Base-by-base conservation (phyloP, 2,329 filamentous ascomycete genomes). In the Fusarium sp. region DNA sequence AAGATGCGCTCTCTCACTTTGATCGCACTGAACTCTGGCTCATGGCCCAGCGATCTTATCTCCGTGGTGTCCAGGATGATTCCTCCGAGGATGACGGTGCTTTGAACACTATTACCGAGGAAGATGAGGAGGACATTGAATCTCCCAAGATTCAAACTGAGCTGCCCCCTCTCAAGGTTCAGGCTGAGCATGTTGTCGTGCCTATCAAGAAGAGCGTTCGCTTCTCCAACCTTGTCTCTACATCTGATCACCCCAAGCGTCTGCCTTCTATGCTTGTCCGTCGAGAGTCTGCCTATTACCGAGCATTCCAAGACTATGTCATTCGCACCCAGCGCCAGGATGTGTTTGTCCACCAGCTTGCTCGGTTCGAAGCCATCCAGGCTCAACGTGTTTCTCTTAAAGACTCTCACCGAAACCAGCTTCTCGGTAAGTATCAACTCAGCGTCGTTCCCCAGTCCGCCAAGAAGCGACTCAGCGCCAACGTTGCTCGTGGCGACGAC, bases 1-100 rank as follows among this genome's bases (percentile, higher is more conserved):
- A 89, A 64, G 83, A 83, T 38, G 88, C 91, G 8, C 79, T 88
- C 17, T 85, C 84, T n/a, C 92, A 93, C 69, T 78, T 95, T 47
- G 91, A 95, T 74, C 88, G 93, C 61, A 98, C 94, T 5, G 89
- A 91, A 69, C 77, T 91, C 39, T 98, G 94, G 94, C 84, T 98
- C 27, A 80, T 87, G 67, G 90, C 92, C 8, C 94, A 98, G 74
- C 88, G 88, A 53, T 82, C 87, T 13, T 95, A 96, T 68, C 83
- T 94, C 53, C 82, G 87, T 38, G 88, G 88, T 19, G 80, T 93
- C 4, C 85, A 86, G 38, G 78, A 82, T 21, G 75, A 79, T 9
- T 66, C 64, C 33, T 71, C 72, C 23, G 74, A 77, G 36, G 68
- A 75, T 11, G 75, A 76, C 31, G 62, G 65, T n/a, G 70, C 73